A percentile compares a stretch with the other conserved stretches of the same genome.
phyloP scores from a whole-genome alignment of 169 alveolate species.

The Plasmodium fragile region DNA sequence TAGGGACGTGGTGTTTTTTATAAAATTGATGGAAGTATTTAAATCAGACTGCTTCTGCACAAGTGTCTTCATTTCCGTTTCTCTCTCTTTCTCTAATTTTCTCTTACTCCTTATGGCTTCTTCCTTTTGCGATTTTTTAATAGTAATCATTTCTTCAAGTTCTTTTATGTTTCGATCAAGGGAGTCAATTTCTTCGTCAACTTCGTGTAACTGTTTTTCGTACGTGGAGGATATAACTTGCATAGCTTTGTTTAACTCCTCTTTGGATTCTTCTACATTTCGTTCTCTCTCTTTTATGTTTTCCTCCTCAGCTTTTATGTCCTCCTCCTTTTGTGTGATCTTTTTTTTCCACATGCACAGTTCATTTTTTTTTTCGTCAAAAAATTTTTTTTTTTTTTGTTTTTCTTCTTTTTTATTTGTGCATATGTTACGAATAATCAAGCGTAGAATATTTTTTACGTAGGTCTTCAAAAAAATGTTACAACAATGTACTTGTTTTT shows the following conservation, averaged over 20 bases:
- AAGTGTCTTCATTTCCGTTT: constrained; percentile 2
- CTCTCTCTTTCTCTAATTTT: constrained; percentile 20
- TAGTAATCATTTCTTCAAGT: constrained; percentile 18
- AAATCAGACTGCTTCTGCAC: constrained; percentile 10
- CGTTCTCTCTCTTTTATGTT: not conserved
- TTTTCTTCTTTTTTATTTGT: constrained; percentile 29
- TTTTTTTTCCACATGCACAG: not conserved
- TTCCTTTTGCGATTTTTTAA: constrained; percentile 18
- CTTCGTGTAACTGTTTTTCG: constrained; percentile 8
- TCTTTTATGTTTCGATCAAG: constrained; percentile 35
- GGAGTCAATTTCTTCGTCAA: constrained; percentile 20
- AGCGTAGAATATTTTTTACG: not conserved
- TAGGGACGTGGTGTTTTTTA: constrained; percentile 9
- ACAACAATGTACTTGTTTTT: constrained; percentile 11
- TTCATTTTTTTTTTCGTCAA: constrained; percentile 29
- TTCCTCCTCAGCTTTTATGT: constrained; percentile 35
- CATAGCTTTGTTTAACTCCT: not conserved
- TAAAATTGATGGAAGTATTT: constrained; percentile 26
- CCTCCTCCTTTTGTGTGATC: constrained; percentile 20
- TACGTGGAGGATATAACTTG: not conserved
- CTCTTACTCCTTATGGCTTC: not conserved
- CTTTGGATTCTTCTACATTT: constrained; percentile 7
- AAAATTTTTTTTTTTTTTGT: not conserved
- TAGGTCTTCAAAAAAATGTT: constrained; percentile 1
- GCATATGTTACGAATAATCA: constrained; percentile 38